Conservation (phyloP, 2,329 filamentous ascomycete species). For the Paraphoma sp. region DNA sequence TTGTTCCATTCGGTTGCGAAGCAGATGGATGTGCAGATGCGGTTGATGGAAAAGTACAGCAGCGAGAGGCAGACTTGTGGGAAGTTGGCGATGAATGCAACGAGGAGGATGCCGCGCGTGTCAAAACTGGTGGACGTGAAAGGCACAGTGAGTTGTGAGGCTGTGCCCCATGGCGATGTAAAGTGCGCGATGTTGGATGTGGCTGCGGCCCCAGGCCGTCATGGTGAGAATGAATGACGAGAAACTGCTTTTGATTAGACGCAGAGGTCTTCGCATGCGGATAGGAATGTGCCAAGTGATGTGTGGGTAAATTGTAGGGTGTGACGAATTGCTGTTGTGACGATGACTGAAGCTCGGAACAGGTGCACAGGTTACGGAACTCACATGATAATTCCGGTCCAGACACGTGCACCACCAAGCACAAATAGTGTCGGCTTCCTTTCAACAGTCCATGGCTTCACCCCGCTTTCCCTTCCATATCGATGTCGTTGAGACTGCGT, state of each 20-base stretch:
- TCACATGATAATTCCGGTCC: no score
- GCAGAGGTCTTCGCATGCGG: no score
- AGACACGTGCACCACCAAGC: no score
- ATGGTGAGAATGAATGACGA: background rate
- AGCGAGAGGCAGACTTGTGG: slow-evolving; percentile 57
- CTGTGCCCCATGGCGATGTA: slow-evolving; percentile 10
- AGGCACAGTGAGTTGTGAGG: slow-evolving; percentile 5
- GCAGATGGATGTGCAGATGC: slow-evolving; percentile 55
- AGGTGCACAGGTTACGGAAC: no score
- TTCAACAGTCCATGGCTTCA: no score
- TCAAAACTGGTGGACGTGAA: background rate
- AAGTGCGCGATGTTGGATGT: background rate
- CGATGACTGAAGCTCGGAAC: no score
- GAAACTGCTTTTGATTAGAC: background rate
- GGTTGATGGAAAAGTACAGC: slow-evolving; percentile 54
- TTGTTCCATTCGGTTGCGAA: slow-evolving; percentile 56
- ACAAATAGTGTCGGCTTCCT: no score
- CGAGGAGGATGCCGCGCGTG: background rate
- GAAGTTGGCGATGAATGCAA: slow-evolving; percentile 30
- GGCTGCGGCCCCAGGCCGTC: background rate
- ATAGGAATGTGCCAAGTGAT: no score
- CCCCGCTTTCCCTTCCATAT: no score
- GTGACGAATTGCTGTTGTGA: no score
- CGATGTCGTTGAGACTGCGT: no score
- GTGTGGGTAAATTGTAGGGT: no score